Base-by-base conservation (phyloP, 352 stramenopile genomes). In the Pythium oligandrum region DNA sequence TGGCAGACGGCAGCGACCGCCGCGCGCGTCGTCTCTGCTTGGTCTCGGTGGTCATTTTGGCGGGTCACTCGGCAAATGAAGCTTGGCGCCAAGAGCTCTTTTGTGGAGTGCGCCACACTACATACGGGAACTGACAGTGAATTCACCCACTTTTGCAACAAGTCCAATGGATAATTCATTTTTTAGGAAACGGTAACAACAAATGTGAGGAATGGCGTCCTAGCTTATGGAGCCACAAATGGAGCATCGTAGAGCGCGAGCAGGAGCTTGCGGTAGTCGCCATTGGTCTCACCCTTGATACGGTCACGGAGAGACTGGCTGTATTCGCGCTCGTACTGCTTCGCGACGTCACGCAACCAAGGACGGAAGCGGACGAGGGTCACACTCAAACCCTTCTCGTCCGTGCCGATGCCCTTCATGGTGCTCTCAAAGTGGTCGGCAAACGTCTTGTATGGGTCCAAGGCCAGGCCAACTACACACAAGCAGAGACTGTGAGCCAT, bases 401-500 rank as follows among this genome's bases (percentile, higher is more conserved):
- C 69, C 26, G 71, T 80, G 51, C 68, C 68, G 40, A 76, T 49
- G 45, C 68, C 68, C 35, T 64, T 71, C 63, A 76, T 68, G 3
- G 68, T 66, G 52, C 52, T 56, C 50, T 76, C 61, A 34, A 76
- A 38, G 17, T 68, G 64, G 42, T 76, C 64, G 0, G 56, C 61
- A 7, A 73, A 53, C 10, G 44, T 49, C 51, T 71, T 60, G 53
- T 77, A 59, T 17, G 78, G 73, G 48, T 90, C 63, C 35, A 91
- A 60, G 33, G 65, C 64, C 34, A 86, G 44, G 3, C 74, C 67
- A 17, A 88, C 78, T 86, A 58, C 30, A 60, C 11, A 55, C 62
- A 34, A 48, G 32, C 51, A 40, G 5, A 50, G 43, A 8, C 39
- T n/a, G 48, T 44, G 55, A 34, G 44, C 12, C 34, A 11, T 32